These are phyloP conservation scores for Pseudocercospora vitis DNA, from an alignment of 2,329 filamentous ascomycete species.

Conservation along the genomic window DNA sequence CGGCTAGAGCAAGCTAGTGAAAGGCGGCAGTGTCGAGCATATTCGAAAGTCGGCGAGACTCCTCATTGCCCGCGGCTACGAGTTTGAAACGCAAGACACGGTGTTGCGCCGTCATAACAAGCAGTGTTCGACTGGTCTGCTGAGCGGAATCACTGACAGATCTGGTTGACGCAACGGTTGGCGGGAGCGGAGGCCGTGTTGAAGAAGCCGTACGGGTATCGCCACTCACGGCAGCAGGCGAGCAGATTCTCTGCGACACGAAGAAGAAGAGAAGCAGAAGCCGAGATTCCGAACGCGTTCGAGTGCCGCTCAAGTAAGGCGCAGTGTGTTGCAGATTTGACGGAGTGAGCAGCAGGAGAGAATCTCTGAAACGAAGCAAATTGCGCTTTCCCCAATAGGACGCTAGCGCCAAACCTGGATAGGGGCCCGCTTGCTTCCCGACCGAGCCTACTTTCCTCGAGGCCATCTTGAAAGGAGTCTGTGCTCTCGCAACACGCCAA, in stretches of 20 bases:
- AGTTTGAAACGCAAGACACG: neutral
- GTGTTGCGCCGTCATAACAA: constrained; percentile 2
- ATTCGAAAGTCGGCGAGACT: neutral
- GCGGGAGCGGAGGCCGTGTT: constrained; percentile 10
- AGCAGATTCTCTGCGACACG: neutral
- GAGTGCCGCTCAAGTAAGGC: neutral
- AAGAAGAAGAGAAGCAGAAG: neutral
- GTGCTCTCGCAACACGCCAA: constrained; percentile 15
- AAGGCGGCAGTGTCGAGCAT: neutral
- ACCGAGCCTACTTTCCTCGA: constrained; percentile 8
- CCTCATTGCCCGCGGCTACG: neutral
- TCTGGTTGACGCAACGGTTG: constrained; percentile 2
- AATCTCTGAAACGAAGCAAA: constrained; percentile 8
- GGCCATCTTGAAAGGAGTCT: constrained; percentile 7
- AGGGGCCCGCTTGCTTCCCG: constrained; percentile 6
- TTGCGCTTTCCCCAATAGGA: constrained; percentile 7
- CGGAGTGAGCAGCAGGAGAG: neutral
- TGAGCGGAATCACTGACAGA: constrained; percentile 10
- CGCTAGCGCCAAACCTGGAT: neutral
- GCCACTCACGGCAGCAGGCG: neutral
- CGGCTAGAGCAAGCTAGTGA: constrained; percentile 3
- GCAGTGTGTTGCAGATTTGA: constrained; percentile 6
- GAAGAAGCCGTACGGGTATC: neutral
- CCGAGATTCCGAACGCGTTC: neutral
- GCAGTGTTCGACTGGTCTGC: neutral